These are phyloP conservation scores for Talaromyces wortmannii DNA, from an alignment of 495 filamentous ascomycete genomes.

Conservation along the genomic window DNA sequence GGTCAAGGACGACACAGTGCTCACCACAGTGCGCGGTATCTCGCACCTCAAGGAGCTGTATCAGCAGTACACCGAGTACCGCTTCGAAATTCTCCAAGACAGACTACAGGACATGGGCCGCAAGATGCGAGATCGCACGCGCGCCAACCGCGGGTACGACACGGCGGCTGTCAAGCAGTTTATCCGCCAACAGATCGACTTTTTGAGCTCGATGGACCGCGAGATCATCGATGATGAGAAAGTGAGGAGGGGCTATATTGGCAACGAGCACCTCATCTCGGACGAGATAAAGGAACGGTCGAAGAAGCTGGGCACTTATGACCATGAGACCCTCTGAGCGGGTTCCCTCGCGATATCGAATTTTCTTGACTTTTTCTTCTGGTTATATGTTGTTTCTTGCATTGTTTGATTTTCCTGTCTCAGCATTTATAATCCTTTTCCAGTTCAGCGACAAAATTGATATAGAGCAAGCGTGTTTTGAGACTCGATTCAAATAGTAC, in stretches of 20 bases:
- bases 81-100: conserved; percentile 63
- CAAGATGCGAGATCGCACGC: conserved; percentile 33
- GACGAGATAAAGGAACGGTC: conserved; percentile 15
- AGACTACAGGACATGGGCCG: conserved; percentile 39
- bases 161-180: conserved; percentile 38
- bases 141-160: conserved; percentile 31
- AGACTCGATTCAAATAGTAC: no score
- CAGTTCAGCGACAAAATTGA: no score
- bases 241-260: conserved; percentile 41
- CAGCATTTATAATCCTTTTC: no score
- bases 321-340: neutral
- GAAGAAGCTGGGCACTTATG: conserved; percentile 1
- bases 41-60: conserved; percentile 64
- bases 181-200: conserved; percentile 43
- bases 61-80: conserved; percentile 62
- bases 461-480: no score
- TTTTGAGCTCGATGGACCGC: conserved; percentile 47
- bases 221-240: conserved; percentile 50
- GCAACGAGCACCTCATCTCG: conserved; percentile 31
- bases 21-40: conserved; percentile 59
- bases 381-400: neutral
- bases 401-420: no score
- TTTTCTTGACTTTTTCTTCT: neutral
- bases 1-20: conserved; percentile 59
- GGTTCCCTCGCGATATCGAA: no score